Percentiles rank a stretch among this genome's conserved stretches.
These are phyloP conservation scores for Diaporthe sp. DNA, from an alignment of 2,329 filamentous ascomycete species.

Conservation along the genomic window DNA sequence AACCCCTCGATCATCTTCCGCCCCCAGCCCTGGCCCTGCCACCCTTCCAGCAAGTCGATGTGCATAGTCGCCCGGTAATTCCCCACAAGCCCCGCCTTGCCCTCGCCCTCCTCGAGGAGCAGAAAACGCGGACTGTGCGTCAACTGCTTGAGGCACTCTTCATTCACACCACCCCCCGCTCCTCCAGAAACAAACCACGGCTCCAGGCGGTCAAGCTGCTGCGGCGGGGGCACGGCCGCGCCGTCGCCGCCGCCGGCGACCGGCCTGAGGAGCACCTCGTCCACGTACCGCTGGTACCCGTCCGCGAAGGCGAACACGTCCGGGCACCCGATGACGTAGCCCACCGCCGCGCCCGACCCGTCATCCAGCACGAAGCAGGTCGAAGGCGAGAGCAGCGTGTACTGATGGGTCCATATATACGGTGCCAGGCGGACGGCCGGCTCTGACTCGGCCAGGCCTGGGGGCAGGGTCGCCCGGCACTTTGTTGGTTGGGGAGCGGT, in stretches of 20 bases:
- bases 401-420: conserved; percentile 67
- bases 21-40: conserved; percentile 61
- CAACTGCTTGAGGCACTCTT: conserved; percentile 56
- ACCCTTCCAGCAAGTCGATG: conserved; percentile 60
- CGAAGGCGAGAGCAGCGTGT: conserved; percentile 60
- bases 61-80: conserved; percentile 62
- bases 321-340: conserved; percentile 64
- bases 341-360: conserved; percentile 58
- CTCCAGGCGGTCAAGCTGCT: conserved; percentile 49
- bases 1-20: conserved; percentile 57
- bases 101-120: conserved; percentile 52
- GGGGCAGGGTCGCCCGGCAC: conserved; percentile 64
- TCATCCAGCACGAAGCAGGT: conserved; percentile 65
- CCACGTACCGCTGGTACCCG: conserved; percentile 56
- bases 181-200: conserved; percentile 49
- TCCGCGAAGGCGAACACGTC: conserved; percentile 57
- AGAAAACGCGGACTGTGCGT: conserved; percentile 58
- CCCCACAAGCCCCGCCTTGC: conserved; percentile 52
- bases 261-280: conserved; percentile 46
- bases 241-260: conserved; percentile 37
- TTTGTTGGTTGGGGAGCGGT: conserved; percentile 43
- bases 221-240: conserved; percentile 47
- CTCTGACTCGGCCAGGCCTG: conserved; percentile 54
- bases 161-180: conserved; percentile 48
- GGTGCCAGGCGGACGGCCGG: conserved; percentile 56